phyloP scores from a whole-genome alignment of 768 basidiomycete species.

The Phylloporus sp. region DNA sequence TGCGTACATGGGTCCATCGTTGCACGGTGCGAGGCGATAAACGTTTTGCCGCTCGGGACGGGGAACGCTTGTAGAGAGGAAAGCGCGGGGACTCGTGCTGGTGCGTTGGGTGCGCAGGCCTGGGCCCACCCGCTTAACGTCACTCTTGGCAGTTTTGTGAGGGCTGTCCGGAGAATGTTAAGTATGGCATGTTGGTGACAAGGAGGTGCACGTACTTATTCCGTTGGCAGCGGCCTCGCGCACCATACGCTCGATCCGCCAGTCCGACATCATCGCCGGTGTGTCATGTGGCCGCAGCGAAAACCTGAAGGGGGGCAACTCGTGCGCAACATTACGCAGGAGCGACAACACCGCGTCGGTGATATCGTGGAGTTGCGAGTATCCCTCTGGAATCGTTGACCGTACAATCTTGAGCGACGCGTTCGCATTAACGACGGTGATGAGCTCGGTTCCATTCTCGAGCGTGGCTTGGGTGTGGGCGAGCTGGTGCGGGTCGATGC shows the following conservation, averaged over 20 bases:
- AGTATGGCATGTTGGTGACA: neutral
- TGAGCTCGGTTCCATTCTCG: slow-evolving; percentile 11
- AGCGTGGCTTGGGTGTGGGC: slow-evolving; percentile 15
- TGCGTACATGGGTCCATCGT: slow-evolving; percentile 38
- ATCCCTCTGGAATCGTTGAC: slow-evolving; percentile 7
- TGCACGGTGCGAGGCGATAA: slow-evolving; percentile 34
- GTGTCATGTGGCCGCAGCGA: slow-evolving; percentile 30
- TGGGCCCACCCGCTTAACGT: slow-evolving; percentile 22
- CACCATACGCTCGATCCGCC: slow-evolving; percentile 20
- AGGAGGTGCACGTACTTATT: slow-evolving; percentile 17
- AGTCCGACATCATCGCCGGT: slow-evolving; percentile 26
- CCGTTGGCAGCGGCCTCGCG: slow-evolving; percentile 28
- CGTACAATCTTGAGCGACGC: slow-evolving; percentile 14
- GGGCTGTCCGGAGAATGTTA: slow-evolving; percentile 14
- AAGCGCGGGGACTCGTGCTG: slow-evolving; percentile 23
- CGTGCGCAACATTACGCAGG: slow-evolving; percentile 24
- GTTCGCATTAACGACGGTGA: slow-evolving; percentile 26
- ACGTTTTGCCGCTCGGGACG: slow-evolving; percentile 18
- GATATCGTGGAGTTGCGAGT: neutral
- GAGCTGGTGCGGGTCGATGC: slow-evolving; percentile 30
- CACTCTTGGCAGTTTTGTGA: slow-evolving; percentile 33
- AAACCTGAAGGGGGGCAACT: slow-evolving; percentile 32
- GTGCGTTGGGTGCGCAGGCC: slow-evolving; percentile 22
- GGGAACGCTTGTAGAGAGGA: neutral
- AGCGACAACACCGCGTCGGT: slow-evolving; percentile 19